A percentile compares a stretch with the other conserved stretches of the same genome.
These are phyloP conservation scores for Pichia eremophila DNA, from an alignment of 805 yeast genomes.

Conservation along the genomic window DNA sequence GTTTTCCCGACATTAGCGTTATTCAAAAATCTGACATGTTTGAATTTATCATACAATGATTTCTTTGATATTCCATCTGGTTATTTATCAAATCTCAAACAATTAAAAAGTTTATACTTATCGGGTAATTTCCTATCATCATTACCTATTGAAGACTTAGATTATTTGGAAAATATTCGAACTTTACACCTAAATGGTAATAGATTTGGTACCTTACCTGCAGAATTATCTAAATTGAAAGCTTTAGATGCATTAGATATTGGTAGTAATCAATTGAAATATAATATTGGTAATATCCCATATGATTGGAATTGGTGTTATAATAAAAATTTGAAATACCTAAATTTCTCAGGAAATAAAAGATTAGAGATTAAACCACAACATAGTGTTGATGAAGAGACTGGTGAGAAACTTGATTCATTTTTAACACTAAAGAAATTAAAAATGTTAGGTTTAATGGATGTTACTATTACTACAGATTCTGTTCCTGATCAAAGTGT, in stretches of 20 bases:
- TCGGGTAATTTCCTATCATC: conserved; percentile 78
- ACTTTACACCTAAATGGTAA: conserved; percentile 72
- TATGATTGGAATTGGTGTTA: conserved; percentile 98
- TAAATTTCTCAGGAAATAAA: conserved; percentile 89
- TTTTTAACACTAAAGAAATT: conserved; percentile 54
- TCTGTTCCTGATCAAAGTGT: conserved; percentile 82
- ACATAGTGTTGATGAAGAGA: conserved; percentile 40
- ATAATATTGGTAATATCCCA: conserved; percentile 88
- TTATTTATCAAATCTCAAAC: conserved; percentile 45
- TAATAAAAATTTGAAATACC: conserved; percentile 63
- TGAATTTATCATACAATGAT: conserved; percentile 80
- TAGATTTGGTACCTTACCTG: conserved; percentile 76
- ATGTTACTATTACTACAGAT: conserved; percentile 84
- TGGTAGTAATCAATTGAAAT: conserved; percentile 82
- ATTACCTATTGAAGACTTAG: conserved; percentile 82
- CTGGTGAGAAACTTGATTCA: conserved; percentile 60
- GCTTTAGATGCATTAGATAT: conserved; percentile 71
- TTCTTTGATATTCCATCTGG: conserved; percentile 74
- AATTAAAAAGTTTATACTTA: conserved; percentile 56
- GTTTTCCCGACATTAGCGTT: conserved; percentile 59
- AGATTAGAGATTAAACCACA: conserved; percentile 79
- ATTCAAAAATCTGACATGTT: conserved; percentile 44
- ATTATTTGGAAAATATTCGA: conserved; percentile 44
- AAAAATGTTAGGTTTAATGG: conserved; percentile 79
- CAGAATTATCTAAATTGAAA: conserved; percentile 66